These are phyloP conservation scores for Phaffomyces thermotolerans DNA, from an alignment of 805 yeast genomes.

Conservation along the genomic window DNA sequence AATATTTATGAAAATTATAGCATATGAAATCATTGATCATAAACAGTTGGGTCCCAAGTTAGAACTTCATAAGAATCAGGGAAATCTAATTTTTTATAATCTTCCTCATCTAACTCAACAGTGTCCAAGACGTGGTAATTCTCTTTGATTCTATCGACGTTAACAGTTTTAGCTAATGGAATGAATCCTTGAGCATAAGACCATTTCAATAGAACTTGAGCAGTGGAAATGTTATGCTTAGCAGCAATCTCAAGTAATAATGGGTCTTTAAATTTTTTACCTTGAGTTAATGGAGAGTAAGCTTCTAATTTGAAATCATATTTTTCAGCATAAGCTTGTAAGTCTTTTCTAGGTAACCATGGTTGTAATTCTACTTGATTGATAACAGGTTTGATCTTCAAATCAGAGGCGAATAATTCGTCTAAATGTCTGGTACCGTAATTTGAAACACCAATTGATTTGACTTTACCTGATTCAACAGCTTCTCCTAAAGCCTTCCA, in stretches of 20 bases:
- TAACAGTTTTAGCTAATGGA: slow-evolving; percentile 61
- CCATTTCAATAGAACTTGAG: slow-evolving; percentile 67
- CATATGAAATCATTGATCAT: neutral
- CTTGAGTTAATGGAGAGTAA: slow-evolving; percentile 71
- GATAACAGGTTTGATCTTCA: slow-evolving; percentile 53
- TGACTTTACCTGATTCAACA: slow-evolving; percentile 47
- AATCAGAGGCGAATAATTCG: slow-evolving; percentile 47
- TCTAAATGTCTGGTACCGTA: slow-evolving; percentile 52
- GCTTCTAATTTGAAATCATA: slow-evolving; percentile 51
- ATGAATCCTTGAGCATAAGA: slow-evolving; percentile 61
- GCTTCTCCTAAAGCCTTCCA: slow-evolving; percentile 72
- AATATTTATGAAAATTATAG: no score
- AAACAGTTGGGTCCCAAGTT: slow-evolving; percentile 47
- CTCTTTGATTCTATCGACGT: slow-evolving; percentile 39
- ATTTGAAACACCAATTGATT: slow-evolving; percentile 70
- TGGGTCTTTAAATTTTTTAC: slow-evolving; percentile 47
- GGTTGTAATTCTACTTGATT: slow-evolving; percentile 77
- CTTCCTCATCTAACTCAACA: neutral
- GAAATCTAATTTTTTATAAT: slow-evolving; percentile 32
- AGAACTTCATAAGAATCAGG: slow-evolving; percentile 57
- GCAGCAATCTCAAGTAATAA: slow-evolving; percentile 41
- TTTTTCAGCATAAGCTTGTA: slow-evolving; percentile 36
- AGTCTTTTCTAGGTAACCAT: slow-evolving; percentile 43
- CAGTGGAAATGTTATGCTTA: slow-evolving; percentile 42
- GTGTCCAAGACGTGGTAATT: slow-evolving; percentile 44